Base-by-base conservation (phyloP, 192 early-diverging fungal genomes). In the Coemansia sp. region DNA sequence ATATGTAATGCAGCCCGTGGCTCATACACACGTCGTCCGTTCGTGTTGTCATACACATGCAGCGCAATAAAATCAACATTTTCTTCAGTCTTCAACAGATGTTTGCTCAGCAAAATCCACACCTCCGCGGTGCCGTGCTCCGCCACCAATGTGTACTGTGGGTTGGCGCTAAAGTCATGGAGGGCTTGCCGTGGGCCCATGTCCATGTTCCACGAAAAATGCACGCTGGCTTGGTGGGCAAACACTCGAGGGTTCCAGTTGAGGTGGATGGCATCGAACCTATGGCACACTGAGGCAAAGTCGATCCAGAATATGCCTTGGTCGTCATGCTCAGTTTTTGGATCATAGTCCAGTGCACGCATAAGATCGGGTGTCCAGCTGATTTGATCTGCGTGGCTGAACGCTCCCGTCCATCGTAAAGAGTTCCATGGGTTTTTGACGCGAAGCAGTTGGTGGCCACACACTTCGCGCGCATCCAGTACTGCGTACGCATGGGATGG, bases 371-470 rank as follows among this genome's bases (percentile, higher is more conserved):
- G 73, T 1, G 91, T 92, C 94, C 94, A 95, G 22, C 71, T 71
- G 7, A 69, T 62, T 12, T 62, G 75, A 67, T 91, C 87, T 2
- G 85, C 55, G 56, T 88, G 87, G 69, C 89, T 88, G 60, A 82
- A 90, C 4, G 78, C 78, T 18, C 93, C 93, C 29, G 84, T 90
- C 94, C 94, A 96, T 12, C 94, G 79, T 81, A 88, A 81, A 62
- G 89, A 87, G 80, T 90, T 92, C 94, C 94, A 96, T 4, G 94
- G 94, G 65, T 96, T 96, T 71, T 94, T 94, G 56, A 94, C 92
- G 73, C 90, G 85, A 22, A 96, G 62, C 56, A 96, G 73, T 18
- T 89, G 71, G n/a, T 78, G 49, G 2, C 88, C 91, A 5, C 64
- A 57, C 3, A 86, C 82, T 51, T 89, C 84, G 49, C 82, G 76